phyloP scores from a whole-genome alignment of 768 basidiomycete species.

The Mycena latifolia region DNA sequence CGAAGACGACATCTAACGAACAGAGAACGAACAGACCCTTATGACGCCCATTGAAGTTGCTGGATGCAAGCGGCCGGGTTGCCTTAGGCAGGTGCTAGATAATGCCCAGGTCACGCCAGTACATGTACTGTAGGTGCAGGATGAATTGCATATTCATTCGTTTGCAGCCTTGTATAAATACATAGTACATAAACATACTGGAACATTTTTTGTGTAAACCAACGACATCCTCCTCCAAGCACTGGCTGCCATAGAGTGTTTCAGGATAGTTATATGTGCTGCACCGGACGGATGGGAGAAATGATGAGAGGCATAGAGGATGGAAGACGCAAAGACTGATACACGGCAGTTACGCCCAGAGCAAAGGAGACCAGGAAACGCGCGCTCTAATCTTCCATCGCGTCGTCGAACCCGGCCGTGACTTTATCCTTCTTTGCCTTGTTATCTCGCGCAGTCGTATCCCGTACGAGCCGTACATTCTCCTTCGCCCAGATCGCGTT shows the following conservation, averaged over 20 bases:
- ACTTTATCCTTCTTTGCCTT: constrained; percentile 44
- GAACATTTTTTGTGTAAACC: constrained; percentile 22
- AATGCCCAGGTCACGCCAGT: no score
- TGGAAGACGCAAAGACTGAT: constrained; percentile 11
- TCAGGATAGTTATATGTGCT: constrained; percentile 24
- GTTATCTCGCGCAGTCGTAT: constrained; percentile 45
- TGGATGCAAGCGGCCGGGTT: not conserved
- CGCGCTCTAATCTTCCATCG: constrained; percentile 55
- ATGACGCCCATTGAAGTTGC: not conserved
- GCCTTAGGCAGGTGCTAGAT: no score
- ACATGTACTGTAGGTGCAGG: no score
- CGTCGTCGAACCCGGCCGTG: constrained; percentile 54
- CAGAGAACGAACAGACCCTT: constrained; percentile 6
- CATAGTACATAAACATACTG: constrained; percentile 33
- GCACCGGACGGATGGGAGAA: constrained; percentile 7
- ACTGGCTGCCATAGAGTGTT: constrained; percentile 35
- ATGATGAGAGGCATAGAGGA: not conserved
- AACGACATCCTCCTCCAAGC: constrained; percentile 32
- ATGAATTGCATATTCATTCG: constrained; percentile 10
- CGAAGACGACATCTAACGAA: constrained; percentile 26
- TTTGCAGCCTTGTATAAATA: constrained; percentile 3
- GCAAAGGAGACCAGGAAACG: not conserved
- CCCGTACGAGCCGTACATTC: constrained; percentile 56
- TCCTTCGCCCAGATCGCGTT: constrained; percentile 68
- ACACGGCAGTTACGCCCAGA: constrained; percentile 27